Percentiles rank a stretch among this genome's conserved stretches.
These are phyloP conservation scores for Solanum habrochaites DNA, from an alignment of 257 asterid species.

Conservation along the genomic window DNA sequence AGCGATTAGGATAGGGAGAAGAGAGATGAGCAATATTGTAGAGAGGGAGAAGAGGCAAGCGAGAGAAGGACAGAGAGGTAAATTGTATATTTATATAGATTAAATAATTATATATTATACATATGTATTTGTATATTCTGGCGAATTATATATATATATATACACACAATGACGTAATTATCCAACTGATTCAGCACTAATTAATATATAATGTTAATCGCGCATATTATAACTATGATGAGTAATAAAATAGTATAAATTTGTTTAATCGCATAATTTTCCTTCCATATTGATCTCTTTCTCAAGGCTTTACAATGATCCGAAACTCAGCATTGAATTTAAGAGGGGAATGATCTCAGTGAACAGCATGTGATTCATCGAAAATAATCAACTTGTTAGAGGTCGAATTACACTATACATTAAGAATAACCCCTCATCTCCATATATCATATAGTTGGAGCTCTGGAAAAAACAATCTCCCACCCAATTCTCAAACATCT, in stretches of 20 bases:
- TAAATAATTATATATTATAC: no score
- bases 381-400: slow-evolving; percentile 10
- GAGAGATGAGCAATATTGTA: no score
- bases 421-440: slow-evolving; percentile 6
- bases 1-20: no score
- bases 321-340: not conserved
- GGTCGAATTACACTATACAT: slow-evolving; percentile 29
- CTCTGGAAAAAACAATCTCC: slow-evolving; percentile 8
- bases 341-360: not conserved
- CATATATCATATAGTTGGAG: slow-evolving; percentile 8
- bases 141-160: accelerated
- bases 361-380: not conserved
- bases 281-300: not conserved
- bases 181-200: no score
- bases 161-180: no score
- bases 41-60: no score
- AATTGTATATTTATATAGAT: no score
- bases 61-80: no score
- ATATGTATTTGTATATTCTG: no score
- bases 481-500: not conserved
- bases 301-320: not conserved
- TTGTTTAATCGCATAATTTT: not conserved
- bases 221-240: no score
- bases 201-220: no score
- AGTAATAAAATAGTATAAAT: no score